Evolutionary conservation across 441 rosid species (phyloP).

Genomic region (Isatis lusitanica): DNA sequence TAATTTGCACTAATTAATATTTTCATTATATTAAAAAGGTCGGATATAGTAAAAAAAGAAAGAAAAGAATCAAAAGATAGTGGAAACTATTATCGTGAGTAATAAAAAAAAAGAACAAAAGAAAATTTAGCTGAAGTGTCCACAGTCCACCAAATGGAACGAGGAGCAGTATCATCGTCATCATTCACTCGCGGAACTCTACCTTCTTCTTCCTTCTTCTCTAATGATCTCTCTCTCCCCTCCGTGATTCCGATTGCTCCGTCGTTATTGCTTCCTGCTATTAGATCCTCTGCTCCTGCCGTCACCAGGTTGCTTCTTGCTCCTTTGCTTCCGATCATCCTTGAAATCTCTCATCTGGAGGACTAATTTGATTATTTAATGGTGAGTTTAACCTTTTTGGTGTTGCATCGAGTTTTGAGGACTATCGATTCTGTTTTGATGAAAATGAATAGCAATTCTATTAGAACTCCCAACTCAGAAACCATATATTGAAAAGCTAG

Average conservation of each 20-base stretch:
- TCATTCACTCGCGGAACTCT: background rate
- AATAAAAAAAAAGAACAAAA: background rate
- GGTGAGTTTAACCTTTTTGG: background rate
- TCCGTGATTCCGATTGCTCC: conserved; percentile 1
- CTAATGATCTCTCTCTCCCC: background rate
- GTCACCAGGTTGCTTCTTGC: conserved; percentile 4
- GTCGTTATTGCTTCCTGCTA: background rate
- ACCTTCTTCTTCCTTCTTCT: conserved; percentile 11
- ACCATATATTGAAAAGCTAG: no score
- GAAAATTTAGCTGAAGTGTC: background rate
- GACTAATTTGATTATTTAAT: background rate
- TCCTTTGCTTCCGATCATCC: background rate
- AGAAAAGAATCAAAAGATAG: no score
- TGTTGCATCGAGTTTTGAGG: background rate
- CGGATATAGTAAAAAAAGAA: no score
- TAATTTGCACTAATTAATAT: no score
- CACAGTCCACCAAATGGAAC: conserved; percentile 19
- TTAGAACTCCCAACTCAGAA: background rate
- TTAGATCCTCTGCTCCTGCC: conserved; percentile 4
- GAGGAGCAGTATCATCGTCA: conserved; percentile 5
- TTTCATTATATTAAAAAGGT: no score
- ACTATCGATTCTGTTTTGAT: background rate
- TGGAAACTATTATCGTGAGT: no score
- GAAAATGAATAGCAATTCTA: background rate
- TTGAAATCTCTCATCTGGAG: background rate